phyloP scores from a whole-genome alignment of 2,329 filamentous ascomycete genomes.

The Eutypella sp. region DNA sequence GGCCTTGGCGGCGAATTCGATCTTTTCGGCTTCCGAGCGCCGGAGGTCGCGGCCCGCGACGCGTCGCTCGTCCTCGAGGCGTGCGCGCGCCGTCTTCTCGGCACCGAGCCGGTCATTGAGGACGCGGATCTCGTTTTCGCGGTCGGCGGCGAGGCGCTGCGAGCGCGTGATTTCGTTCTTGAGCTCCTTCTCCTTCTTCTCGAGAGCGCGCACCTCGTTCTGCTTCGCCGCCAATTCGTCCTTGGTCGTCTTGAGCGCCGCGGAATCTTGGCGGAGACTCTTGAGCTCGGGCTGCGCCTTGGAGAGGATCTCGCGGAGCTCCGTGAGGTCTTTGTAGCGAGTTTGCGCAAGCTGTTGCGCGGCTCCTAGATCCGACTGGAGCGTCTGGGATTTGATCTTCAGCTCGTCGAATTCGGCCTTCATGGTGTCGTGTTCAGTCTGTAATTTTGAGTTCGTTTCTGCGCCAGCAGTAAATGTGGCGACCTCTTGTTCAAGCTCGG shows the following conservation, averaged over 20 bases:
- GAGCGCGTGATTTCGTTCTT: conserved; percentile 66
- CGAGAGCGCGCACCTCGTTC: conserved; percentile 66
- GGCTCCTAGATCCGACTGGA: conserved; percentile 80
- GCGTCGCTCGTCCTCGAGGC: conserved; percentile 74
- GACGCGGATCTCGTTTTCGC: conserved; percentile 70
- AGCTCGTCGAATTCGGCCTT: conserved; percentile 60
- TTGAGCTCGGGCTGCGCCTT: conserved; percentile 85
- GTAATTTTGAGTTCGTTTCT: conserved; percentile 49
- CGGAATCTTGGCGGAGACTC: conserved; percentile 70
- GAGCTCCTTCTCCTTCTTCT: conserved; percentile 77
- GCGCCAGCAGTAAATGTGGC: conserved; percentile 29
- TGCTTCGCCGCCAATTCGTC: conserved; percentile 61
- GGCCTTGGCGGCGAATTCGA: conserved; percentile 67
- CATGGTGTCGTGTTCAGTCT: conserved; percentile 53
- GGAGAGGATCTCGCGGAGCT: conserved; percentile 72
- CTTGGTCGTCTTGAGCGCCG: conserved; percentile 66
- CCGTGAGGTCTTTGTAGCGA: conserved; percentile 81
- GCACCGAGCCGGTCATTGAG: conserved; percentile 74
- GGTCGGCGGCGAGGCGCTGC: conserved; percentile 66
- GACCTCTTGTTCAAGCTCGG: conserved; percentile 67
- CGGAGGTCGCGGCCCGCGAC: conserved; percentile 72
- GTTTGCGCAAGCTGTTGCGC: conserved; percentile 81
- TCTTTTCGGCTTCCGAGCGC: conserved; percentile 71
- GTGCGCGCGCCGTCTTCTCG: conserved; percentile 66
- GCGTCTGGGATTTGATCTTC: conserved; percentile 60